Evolutionary conservation across 805 yeast species (phyloP).

Genomic region (Candida chilensis): DNA sequence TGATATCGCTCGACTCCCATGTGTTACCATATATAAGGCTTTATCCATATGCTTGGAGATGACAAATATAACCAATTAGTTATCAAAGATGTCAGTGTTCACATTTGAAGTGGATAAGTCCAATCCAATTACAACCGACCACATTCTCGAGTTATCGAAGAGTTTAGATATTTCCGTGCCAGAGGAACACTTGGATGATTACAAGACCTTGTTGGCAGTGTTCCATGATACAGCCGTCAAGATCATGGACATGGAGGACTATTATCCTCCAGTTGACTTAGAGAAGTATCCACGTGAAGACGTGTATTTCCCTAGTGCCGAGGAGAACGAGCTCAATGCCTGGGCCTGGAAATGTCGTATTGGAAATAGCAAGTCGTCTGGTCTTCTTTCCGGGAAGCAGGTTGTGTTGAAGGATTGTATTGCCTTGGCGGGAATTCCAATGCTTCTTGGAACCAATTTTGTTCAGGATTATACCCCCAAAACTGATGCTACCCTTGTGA

Average conservation of each 20-base stretch:
- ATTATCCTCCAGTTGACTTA: conserved; percentile 14
- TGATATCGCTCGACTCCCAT: too few species aligned
- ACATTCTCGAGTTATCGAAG: conserved; percentile 9
- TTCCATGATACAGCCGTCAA: conserved; percentile 14
- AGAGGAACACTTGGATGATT: conserved; percentile 12
- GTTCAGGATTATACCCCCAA: conserved; percentile 18
- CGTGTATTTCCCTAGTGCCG: conserved; percentile 10
- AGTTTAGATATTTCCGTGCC: conserved; percentile 11
- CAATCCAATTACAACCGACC: conserved; percentile 13
- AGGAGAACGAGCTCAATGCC: conserved; percentile 16
- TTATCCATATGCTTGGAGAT: too few species aligned
- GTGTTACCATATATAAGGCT: too few species aligned
- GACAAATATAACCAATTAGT: too few species aligned
- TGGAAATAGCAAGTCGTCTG: conserved; percentile 12
- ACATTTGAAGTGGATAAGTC: conserved; percentile 10
- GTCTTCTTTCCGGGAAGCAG: conserved; percentile 13
- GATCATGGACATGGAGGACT: conserved; percentile 16
- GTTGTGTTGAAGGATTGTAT: conserved; percentile 23
- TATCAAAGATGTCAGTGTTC: conserved; percentile 14
- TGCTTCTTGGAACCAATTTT: conserved; percentile 22
- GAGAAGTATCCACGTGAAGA: conserved; percentile 19
- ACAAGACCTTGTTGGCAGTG: conserved; percentile 12
- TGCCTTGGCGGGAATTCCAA: conserved; percentile 22
- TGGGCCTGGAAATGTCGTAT: conserved; percentile 19
- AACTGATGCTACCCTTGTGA: conserved; percentile 24